These are phyloP conservation scores for Picea abies DNA, from an alignment of 83 land plant species.

Conservation along the genomic window DNA sequence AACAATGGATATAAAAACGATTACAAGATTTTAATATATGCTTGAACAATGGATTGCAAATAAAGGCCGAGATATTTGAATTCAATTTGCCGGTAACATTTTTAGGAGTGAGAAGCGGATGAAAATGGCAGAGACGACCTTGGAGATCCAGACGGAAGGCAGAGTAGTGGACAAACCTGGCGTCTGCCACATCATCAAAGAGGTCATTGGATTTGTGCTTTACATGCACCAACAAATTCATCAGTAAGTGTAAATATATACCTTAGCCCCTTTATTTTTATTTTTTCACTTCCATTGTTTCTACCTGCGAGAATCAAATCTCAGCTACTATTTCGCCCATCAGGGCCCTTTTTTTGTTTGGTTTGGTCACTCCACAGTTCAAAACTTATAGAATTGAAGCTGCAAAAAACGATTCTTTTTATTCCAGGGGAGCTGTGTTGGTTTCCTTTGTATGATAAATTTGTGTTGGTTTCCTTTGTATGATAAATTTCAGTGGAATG, in stretches of 20 bases:
- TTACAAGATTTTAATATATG: no score
- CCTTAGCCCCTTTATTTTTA: background rate
- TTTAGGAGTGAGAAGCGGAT: background rate
- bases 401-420: no score
- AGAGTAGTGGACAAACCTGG: conserved; percentile 36
- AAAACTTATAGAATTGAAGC: no score
- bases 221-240: conserved; percentile 80
- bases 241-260: conserved; percentile 30
- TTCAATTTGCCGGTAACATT: background rate
- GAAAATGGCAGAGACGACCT: conserved; percentile 15
- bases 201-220: conserved; percentile 52
- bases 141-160: conserved; percentile 30
- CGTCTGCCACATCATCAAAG: conserved; percentile 51
- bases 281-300: background rate
- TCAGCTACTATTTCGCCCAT: background rate
- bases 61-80: background rate
- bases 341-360: background rate
- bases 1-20: no score
- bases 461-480: no score
- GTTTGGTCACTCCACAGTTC: background rate
- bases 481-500: no score
- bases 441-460: no score
- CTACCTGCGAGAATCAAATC: background rate
- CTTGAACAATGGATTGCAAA: background rate
- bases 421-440: no score